Evolutionary conservation across 2,329 filamentous ascomycete species (phyloP).

Genomic region (Coniochaeta sp.): DNA sequence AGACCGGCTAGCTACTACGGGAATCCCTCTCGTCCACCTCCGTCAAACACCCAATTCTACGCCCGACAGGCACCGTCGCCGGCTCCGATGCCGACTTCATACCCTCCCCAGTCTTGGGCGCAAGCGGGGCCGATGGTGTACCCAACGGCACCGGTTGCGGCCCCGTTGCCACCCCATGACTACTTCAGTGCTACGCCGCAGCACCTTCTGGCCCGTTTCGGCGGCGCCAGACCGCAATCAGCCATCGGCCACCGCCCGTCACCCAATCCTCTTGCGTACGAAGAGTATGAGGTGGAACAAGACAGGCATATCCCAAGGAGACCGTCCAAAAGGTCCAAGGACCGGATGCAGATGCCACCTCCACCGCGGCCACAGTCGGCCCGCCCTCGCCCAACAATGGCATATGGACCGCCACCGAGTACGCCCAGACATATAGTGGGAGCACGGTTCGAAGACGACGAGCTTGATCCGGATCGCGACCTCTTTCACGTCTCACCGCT

Average conservation of each 20-base stretch:
- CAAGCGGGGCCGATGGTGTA: constrained; percentile 11
- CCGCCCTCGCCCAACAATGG: constrained; percentile 17
- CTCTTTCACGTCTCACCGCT: constrained; percentile 31
- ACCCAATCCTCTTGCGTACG: constrained; percentile 25
- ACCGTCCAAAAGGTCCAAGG: constrained; percentile 33
- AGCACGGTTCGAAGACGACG: constrained; percentile 28
- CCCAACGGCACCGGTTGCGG: constrained; percentile 4
- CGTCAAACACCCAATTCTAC: constrained; percentile 27
- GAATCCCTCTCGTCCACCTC: constrained; percentile 24
- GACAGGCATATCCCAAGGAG: constrained; percentile 25
- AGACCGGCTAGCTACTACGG: constrained; percentile 30
- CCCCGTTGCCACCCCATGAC: constrained; percentile 12
- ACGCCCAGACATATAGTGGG: constrained; percentile 14
- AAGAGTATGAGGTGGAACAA: constrained; percentile 31
- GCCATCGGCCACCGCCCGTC: constrained; percentile 27
- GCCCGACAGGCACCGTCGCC: constrained; percentile 19
- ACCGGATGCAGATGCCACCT: constrained; percentile 41
- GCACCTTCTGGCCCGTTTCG: constrained; percentile 14
- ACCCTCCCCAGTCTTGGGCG: constrained; percentile 15
- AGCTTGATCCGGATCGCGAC: constrained; percentile 22
- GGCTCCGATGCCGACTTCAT: constrained; percentile 18
- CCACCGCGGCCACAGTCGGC: constrained; percentile 27
- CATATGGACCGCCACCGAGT: constrained; percentile 18
- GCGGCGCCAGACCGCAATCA: constrained; percentile 23
- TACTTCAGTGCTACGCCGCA: constrained; percentile 13